Evolutionary conservation across 2,329 filamentous ascomycete genomes (phyloP).

Genomic region (Xylariales sp.): DNA sequence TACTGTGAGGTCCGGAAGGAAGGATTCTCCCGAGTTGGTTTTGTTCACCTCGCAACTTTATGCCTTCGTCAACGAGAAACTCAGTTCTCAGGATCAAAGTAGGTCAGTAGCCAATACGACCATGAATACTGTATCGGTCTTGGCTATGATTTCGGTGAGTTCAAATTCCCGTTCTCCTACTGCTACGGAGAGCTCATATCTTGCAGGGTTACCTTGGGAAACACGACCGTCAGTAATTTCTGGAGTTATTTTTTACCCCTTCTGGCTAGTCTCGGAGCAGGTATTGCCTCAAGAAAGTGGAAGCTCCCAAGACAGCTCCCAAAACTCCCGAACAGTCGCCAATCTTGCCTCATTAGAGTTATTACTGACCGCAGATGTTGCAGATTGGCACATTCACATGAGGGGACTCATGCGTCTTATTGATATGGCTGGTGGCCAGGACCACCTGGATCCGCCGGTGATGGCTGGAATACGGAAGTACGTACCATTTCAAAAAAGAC

Average conservation of each 20-base stretch:
- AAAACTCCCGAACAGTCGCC: no score
- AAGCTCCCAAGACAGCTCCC: no score
- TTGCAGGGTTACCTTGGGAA: constrained; percentile 1
- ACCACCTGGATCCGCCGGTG: not conserved
- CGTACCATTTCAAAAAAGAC: no score
- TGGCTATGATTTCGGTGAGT: constrained; percentile 1
- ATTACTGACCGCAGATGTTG: no score
- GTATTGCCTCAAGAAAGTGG: no score
- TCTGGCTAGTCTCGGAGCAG: no score
- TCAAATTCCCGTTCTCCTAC: not conserved
- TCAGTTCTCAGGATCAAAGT: not conserved
- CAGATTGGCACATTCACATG: constrained; percentile 2
- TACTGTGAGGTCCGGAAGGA: not conserved
- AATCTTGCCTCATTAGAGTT: no score
- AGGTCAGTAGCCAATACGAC: not conserved
- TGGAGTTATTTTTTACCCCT: no score
- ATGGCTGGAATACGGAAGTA: not conserved
- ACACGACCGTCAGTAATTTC: no score
- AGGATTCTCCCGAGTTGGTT: not conserved
- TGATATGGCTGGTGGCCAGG: not conserved
- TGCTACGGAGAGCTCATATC: not conserved
- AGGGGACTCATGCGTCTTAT: not conserved
- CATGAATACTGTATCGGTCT: not conserved
- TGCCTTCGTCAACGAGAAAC: not conserved
- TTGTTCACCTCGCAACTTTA: not conserved